phyloP scores from a whole-genome alignment of 495 filamentous ascomycete genomes.

The Podospora comata region DNA sequence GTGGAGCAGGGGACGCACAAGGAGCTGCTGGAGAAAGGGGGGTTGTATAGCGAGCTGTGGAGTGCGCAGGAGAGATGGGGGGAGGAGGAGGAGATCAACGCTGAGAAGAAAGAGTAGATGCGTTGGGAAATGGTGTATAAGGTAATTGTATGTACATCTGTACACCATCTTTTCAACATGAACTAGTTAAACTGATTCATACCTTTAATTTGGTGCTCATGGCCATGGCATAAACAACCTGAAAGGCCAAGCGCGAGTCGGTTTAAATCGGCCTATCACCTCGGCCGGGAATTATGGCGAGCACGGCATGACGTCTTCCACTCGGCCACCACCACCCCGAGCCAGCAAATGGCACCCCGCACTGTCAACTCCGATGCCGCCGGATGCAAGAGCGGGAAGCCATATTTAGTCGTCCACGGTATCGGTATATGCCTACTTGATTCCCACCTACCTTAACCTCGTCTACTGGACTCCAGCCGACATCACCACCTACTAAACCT shows the following conservation, averaged over 20 bases:
- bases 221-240: too few species aligned
- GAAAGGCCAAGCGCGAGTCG: too few species aligned
- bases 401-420: neutral
- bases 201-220: too few species aligned
- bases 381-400: neutral
- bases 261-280: too few species aligned
- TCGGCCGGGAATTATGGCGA: neutral
- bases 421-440: neutral
- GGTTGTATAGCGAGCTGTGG: conserved; percentile 89
- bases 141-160: too few species aligned
- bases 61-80: conserved; percentile 41
- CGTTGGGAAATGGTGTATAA: too few species aligned
- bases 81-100: conserved; percentile 13
- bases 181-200: too few species aligned
- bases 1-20: conserved; percentile 84
- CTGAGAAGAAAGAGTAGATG: neutral
- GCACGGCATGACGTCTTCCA: neutral
- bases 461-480: neutral
- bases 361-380: neutral
- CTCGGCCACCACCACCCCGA: neutral
- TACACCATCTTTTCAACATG: too few species aligned
- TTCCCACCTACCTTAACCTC: neutral
- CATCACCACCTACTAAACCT: neutral
- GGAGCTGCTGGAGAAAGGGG: conserved; percentile 72
- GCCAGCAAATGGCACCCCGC: neutral